Base-by-base conservation (phyloP, 805 yeast genomes). In the Suhomyces faveliae region DNA sequence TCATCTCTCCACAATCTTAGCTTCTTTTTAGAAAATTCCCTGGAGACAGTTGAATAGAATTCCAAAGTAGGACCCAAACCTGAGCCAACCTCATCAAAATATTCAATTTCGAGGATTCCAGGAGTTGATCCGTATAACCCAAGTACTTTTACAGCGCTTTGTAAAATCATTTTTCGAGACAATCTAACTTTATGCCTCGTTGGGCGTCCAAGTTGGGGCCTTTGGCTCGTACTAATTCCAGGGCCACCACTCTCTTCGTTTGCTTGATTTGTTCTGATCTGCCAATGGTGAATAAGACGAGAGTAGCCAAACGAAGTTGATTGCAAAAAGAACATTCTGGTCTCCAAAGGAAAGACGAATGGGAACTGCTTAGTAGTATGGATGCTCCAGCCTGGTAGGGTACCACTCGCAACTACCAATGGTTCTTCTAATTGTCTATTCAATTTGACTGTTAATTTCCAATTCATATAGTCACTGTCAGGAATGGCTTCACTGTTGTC, bases 61-160 rank as follows among this genome's bases (percentile, higher is more conserved):
- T 92, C 99, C 53, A 91, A 72, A 0, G 99, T 92, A 3, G 99
- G 99, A 0, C 99, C 99, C 40, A 90, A 69, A 0, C 99, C 99
- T 0, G 96, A 85, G n/a, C 98, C 99, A 5, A 78, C 96, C 63
- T 92, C 99, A 54, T 85, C 90, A 52, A 77, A 81, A 58, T 87
- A 92, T 62, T 91, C 96, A 47, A 94, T 83, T 57, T 92, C 98
- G 19, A 92, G 68, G 4, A 87, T 73, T 23, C 89, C 85, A 1
- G 96, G 90, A n/a, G 84, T 77, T 0, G 87, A 68, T 0, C 94
- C 96, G 62, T 89, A 85, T 43, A 80, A 70, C 39, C 82, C 85
- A 64, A 94, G 70, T 1, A 91, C 86, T 58, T 88, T 88, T 43
- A 87, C 65, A 0, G 96, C 95, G 50, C 94, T 85, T 52, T 83